phyloP scores from a whole-genome alignment of 768 basidiomycete species.

The Neoboletus brunneissimus region DNA sequence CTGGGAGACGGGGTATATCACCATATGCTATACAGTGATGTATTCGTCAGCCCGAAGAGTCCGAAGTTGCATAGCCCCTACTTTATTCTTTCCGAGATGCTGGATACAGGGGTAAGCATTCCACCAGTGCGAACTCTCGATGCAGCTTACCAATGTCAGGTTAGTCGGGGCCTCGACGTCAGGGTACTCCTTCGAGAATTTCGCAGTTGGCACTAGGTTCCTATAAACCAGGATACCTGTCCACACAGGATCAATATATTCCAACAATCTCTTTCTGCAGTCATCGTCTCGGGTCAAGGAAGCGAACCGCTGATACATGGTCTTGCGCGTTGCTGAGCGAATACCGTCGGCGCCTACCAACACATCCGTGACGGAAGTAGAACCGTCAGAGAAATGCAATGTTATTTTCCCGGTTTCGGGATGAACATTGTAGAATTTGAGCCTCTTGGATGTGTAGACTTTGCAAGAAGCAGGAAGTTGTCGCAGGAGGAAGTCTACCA shows the following conservation, averaged over 20 bases:
- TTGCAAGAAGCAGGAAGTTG: constrained; percentile 28
- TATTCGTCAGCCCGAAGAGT: not conserved
- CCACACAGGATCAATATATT: constrained; percentile 36
- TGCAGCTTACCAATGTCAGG: constrained; percentile 20
- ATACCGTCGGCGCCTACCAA: constrained; percentile 46
- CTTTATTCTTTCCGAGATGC: constrained; percentile 26
- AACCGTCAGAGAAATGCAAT: constrained; percentile 39
- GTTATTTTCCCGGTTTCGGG: constrained; percentile 24
- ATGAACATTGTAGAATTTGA: constrained; percentile 28
- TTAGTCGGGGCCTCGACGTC: constrained; percentile 23
- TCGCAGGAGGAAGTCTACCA: constrained; percentile 34
- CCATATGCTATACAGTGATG: constrained; percentile 34
- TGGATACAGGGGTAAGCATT: constrained; percentile 4
- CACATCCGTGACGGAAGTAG: constrained; percentile 36
- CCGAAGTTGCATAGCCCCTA: not conserved
- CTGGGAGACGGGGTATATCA: constrained; percentile 39
- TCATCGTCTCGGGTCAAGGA: constrained; percentile 1
- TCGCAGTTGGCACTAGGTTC: constrained; percentile 31
- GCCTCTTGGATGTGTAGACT: constrained; percentile 36
- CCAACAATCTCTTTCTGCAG: constrained; percentile 8
- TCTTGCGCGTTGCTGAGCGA: constrained; percentile 33
- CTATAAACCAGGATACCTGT: constrained; percentile 40
- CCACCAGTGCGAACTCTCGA: not conserved
- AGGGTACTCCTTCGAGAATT: constrained; percentile 33
- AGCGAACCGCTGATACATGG: constrained; percentile 24